Evolutionary conservation across 2,329 filamentous ascomycete genomes (phyloP).

Genomic region (Trichoderma arundinaceum): DNA sequence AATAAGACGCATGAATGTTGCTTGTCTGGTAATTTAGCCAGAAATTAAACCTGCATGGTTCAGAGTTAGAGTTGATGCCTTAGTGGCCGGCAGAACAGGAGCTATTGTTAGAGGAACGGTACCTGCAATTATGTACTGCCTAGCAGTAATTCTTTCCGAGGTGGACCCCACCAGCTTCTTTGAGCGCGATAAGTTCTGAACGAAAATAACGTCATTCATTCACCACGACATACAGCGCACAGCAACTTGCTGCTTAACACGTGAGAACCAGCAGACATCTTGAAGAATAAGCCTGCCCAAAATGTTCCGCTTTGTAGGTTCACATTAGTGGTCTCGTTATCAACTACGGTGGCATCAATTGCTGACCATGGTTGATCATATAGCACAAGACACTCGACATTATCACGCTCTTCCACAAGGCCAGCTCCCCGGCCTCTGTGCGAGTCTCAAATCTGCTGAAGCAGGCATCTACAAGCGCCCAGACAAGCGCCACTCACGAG

Average conservation of each 20-base stretch:
- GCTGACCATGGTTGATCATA: neutral
- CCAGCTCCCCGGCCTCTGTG: slow-evolving; percentile 72
- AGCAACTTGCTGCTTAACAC: neutral
- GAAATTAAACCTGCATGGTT: neutral
- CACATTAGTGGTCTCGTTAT: neutral
- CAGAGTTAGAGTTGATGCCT: neutral
- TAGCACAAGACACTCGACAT: slow-evolving; percentile 79
- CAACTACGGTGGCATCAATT: neutral
- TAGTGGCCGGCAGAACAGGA: neutral
- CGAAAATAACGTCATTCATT: slow-evolving; percentile 32
- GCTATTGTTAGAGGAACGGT: neutral
- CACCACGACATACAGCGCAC: neutral
- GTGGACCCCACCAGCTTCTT: slow-evolving; percentile 12
- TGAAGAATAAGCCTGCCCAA: slow-evolving; percentile 6
- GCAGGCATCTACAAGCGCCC: slow-evolving; percentile 73
- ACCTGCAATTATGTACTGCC: neutral
- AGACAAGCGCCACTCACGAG: slow-evolving; percentile 71
- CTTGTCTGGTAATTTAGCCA: neutral
- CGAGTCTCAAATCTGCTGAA: slow-evolving; percentile 79
- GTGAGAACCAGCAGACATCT: neutral
- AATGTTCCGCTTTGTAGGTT: slow-evolving; percentile 39
- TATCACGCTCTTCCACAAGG: slow-evolving; percentile 94
- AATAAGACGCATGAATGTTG: neutral
- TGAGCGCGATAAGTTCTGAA: slow-evolving; percentile 18
- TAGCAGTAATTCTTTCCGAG: too few species aligned